Evolutionary conservation across 2,329 filamentous ascomycete species (phyloP).

Genomic region (Aspergillus udagawae): DNA sequence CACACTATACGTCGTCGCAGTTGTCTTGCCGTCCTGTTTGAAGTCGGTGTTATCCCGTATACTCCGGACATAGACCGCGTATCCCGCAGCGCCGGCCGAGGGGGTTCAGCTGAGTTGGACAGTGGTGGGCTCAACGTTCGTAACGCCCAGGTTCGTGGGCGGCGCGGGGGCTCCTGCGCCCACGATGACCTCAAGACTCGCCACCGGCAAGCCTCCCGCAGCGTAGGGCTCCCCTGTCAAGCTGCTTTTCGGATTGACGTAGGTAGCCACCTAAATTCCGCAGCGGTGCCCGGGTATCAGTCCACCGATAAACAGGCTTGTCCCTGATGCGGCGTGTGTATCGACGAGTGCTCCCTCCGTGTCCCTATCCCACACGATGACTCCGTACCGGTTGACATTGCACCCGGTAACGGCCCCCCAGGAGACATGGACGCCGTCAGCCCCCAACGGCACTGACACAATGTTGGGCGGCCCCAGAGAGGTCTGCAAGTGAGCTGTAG

Average conservation of each 20-base stretch:
- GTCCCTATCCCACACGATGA: not conserved
- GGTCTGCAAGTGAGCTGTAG: not conserved
- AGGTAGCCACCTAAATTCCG: not conserved
- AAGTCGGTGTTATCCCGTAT: not conserved
- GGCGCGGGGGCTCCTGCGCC: not conserved
- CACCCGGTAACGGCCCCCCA: not conserved
- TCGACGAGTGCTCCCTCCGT: not conserved
- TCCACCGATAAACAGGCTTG: not conserved
- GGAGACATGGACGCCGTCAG: not conserved
- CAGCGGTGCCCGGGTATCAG: not conserved
- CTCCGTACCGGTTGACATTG: not conserved
- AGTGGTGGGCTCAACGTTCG: not conserved
- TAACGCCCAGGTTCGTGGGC: not conserved
- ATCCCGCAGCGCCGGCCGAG: not conserved
- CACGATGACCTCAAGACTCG: not conserved
- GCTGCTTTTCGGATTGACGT: not conserved
- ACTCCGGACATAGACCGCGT: not conserved
- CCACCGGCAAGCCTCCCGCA: not conserved
- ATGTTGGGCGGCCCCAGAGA: not conserved
- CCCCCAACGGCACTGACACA: not conserved
- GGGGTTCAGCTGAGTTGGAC: not conserved
- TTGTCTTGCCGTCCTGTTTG: not conserved
- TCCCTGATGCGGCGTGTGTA: not conserved
- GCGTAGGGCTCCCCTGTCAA: not conserved
- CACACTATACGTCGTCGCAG: not conserved